Evolutionary conservation across 768 basidiomycete genomes (phyloP).

Genomic region (Kwoniella botswanensis): DNA sequence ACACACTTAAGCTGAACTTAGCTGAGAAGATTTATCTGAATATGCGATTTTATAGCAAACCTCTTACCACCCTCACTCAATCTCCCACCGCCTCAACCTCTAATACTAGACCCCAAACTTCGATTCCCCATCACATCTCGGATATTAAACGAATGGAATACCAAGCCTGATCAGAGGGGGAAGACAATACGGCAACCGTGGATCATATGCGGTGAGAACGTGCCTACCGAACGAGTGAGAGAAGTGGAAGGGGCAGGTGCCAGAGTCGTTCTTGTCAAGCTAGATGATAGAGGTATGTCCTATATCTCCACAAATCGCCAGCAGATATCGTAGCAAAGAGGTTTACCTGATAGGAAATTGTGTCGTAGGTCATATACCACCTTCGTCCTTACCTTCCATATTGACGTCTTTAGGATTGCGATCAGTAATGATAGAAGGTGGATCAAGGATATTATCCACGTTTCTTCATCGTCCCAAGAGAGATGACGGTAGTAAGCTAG

Average conservation of each 20-base stretch:
- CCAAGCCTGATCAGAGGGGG: slow-evolving; percentile 60
- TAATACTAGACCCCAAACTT: slow-evolving; percentile 79
- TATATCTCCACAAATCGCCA: too few relatives aligned
- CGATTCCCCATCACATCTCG: slow-evolving; percentile 65
- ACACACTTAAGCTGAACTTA: background rate
- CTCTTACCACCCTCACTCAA: slow-evolving; percentile 44
- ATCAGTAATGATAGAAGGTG: slow-evolving; percentile 95
- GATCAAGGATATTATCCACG: slow-evolving; percentile 77
- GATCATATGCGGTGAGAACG: slow-evolving; percentile 65
- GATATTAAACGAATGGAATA: slow-evolving; percentile 69
- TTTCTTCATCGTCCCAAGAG: slow-evolving; percentile 63
- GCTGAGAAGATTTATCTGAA: background rate
- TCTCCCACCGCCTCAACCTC: slow-evolving; percentile 66
- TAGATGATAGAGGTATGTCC: slow-evolving; percentile 59
- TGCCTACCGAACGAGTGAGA: slow-evolving; percentile 58
- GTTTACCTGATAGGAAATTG: background rate
- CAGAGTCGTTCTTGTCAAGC: slow-evolving; percentile 64
- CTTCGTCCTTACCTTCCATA: slow-evolving; percentile 61
- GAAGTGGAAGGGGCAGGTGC: slow-evolving; percentile 72
- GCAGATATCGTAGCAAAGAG: too few relatives aligned
- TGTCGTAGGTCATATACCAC: slow-evolving; percentile 42
- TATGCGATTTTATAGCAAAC: slow-evolving; percentile 42
- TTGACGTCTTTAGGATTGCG: slow-evolving; percentile 67
- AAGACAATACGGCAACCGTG: slow-evolving; percentile 65
- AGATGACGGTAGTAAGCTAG: slow-evolving; percentile 53